phyloP scores from a whole-genome alignment of 345 rosid genomes.

The Citrus trifoliata region DNA sequence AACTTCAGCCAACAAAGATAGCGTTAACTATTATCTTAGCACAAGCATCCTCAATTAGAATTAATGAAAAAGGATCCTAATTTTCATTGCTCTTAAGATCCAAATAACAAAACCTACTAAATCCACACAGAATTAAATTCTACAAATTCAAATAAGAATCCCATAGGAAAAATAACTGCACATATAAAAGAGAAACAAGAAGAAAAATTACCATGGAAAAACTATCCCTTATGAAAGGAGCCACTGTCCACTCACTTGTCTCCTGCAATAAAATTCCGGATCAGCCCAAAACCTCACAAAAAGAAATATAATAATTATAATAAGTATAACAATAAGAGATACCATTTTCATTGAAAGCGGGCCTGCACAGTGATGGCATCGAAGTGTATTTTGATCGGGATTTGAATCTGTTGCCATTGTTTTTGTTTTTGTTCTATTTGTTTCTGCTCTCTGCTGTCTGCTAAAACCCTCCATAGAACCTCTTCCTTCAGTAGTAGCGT shows the following conservation, averaged over 20 bases:
- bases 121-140: background rate
- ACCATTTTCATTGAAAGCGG: slow-evolving; percentile 80
- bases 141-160: background rate
- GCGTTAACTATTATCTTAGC: background rate
- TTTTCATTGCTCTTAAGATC: too few relatives aligned
- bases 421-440: background rate
- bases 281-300: background rate
- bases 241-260: slow-evolving; percentile 78
- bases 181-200: background rate
- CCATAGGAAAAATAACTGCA: background rate
- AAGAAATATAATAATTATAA: too few relatives aligned
- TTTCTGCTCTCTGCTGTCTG: background rate
- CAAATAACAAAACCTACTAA: too few relatives aligned
- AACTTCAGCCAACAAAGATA: background rate
- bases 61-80: background rate
- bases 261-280: slow-evolving; percentile 44
- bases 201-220: slow-evolving; percentile 69
- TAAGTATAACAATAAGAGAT: background rate
- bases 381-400: slow-evolving; percentile 12
- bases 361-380: slow-evolving; percentile 93
- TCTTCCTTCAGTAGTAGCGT: background rate
- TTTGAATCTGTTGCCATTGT: slow-evolving; percentile 45
- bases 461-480: slow-evolving; percentile 17
- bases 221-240: slow-evolving; percentile 85
- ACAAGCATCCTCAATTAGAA: background rate